These are phyloP conservation scores for Monosporascus sp. DNA, from an alignment of 2,329 filamentous ascomycete species.

Conservation along the genomic window DNA sequence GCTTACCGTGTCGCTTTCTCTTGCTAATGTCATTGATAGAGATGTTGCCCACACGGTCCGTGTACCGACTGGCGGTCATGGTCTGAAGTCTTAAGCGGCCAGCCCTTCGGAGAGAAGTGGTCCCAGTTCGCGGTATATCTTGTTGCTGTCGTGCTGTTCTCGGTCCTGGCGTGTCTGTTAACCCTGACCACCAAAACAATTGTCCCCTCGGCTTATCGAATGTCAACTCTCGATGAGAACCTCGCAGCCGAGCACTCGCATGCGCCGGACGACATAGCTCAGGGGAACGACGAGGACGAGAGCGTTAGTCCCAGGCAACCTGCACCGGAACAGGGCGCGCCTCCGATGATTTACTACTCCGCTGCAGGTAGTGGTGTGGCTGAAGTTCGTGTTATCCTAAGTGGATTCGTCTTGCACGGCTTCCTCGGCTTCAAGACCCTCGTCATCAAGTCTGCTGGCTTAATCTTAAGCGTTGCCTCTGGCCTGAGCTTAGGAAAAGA, in stretches of 20 bases:
- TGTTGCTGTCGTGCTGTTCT: constrained; percentile 62
- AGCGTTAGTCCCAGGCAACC: constrained; percentile 35
- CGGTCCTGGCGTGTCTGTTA: constrained; percentile 68
- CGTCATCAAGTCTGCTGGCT: constrained; percentile 73
- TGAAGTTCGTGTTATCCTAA: constrained; percentile 96
- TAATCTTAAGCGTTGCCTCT: constrained; percentile 86
- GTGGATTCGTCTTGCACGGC: constrained; percentile 92
- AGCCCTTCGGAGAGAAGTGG: constrained; percentile 47
- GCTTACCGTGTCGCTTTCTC: not conserved
- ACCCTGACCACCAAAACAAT: constrained; percentile 90
- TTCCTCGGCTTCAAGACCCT: constrained; percentile 88
- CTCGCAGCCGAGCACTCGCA: constrained; percentile 60
- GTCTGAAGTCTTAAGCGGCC: constrained; percentile 43
- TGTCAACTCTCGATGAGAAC: constrained; percentile 90
- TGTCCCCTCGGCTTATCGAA: constrained; percentile 79
- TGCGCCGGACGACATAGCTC: constrained; percentile 28
- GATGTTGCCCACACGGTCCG: constrained; percentile 49
- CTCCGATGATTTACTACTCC: constrained; percentile 90
- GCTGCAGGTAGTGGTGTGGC: constrained; percentile 94
- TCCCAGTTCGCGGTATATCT: constrained; percentile 78
- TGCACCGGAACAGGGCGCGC: constrained; percentile 24
- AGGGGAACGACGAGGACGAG: constrained; percentile 35
- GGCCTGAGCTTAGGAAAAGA: constrained; percentile 94
- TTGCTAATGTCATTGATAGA: constrained; percentile 28
- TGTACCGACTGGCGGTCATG: constrained; percentile 55